Evolutionary conservation across 192 early-diverging fungal species (phyloP).

Genomic region (Coemansia sp.): DNA sequence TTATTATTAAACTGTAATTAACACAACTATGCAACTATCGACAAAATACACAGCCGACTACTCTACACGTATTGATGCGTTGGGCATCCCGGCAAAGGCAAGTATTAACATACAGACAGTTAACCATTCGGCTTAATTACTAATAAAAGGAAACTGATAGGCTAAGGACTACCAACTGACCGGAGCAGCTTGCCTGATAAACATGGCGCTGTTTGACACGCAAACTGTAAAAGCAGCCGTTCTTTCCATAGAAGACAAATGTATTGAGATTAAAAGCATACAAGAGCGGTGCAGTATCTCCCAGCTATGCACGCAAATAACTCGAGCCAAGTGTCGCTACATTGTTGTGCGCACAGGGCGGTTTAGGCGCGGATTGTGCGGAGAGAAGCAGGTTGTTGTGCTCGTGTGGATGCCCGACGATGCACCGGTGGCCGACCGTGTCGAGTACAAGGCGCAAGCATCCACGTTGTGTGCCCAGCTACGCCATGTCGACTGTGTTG

Average conservation of each 20-base stretch:
- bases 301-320: neutral
- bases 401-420: slow-evolving; percentile 21
- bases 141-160: neutral
- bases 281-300: neutral
- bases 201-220: slow-evolving; percentile 17
- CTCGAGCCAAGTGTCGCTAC: slow-evolving; percentile 1
- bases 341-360: neutral
- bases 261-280: slow-evolving; percentile 5
- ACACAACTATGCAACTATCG: too few relatives aligned
- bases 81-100: neutral
- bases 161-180: neutral
- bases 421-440: slow-evolving; percentile 6
- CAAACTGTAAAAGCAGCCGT: slow-evolving; percentile 8
- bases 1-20: too few relatives aligned
- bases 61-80: too few relatives aligned
- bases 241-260: slow-evolving; percentile 10
- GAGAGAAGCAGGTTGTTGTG: neutral
- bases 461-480: slow-evolving; percentile 13
- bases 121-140: too few relatives aligned
- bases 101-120: neutral
- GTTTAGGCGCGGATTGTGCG: neutral
- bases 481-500: slow-evolving; percentile 12
- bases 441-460: slow-evolving; percentile 12
- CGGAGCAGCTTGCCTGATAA: slow-evolving; percentile 13
- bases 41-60: too few relatives aligned